Base-by-base conservation (phyloP, 2,329 filamentous ascomycete species). In the Paecilomyces sp. region DNA sequence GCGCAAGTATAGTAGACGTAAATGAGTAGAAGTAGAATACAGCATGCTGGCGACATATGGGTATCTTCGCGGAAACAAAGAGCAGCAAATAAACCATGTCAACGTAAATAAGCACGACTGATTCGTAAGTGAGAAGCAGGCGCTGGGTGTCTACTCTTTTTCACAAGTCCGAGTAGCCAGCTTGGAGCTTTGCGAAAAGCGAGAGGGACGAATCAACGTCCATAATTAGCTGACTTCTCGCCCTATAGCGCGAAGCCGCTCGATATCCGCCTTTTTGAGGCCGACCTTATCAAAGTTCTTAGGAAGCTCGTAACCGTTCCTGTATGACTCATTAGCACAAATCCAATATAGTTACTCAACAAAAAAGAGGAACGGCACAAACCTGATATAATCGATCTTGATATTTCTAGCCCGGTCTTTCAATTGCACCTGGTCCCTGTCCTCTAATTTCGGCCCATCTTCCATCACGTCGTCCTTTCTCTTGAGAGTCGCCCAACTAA, bases 371-470 rank as follows among this genome's bases (percentile, higher is more conserved):
- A 18, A 30, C 28, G 54, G 30, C 41, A 74, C 76, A 69, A 67
- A 80, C 78, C 76, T 76, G 2, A 80, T 57, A 57, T 67, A 77
- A 7, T 70, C 71, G 50, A 77, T 71, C 66, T 82, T 83, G 60
- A 85, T 69, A 61, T 83, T 84, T 56, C 83, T 75, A 3, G 82
- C 83, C 61, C 79, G 79, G 62, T 83, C 81, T 64, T 83, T 83
- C 7, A 85, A 61, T 53, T 83, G 80, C 2, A 83, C 81, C 61
- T 86, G 81, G 5, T 70, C 74, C 1, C 84, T 75, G 1, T 65
- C 62, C 3, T 58, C 59, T 18, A 83, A 66, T 51, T 70, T 56
- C 2, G 69, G 69, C 11, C 70, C 67, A 34, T 71, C 70, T 55
- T 65, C 41, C 3, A 58, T 65, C 2, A 64, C 54, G 2, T 64